Evolutionary conservation across 257 asterid species (phyloP).

Genomic region (Eustoma russellianum): DNA sequence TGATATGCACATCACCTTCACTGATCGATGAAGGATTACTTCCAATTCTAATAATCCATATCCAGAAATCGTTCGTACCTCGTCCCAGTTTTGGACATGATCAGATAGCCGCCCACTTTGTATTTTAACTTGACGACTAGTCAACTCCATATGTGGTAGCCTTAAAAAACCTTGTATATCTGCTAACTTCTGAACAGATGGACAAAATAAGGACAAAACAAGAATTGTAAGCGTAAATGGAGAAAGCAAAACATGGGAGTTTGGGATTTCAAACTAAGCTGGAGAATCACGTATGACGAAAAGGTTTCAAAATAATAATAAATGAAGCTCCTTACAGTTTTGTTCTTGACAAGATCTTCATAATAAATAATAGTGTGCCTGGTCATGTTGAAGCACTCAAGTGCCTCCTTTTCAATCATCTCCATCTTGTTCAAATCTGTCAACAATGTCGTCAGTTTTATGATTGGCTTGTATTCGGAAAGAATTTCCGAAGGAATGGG

Average conservation of each 20-base stretch:
- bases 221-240: not conserved
- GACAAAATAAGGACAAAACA: not conserved
- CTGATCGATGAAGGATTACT: conserved; percentile 17
- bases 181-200: conserved; percentile 48
- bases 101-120: conserved; percentile 67
- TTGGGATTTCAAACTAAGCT: not conserved
- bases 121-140: conserved; percentile 84
- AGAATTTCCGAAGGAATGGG: too few species aligned
- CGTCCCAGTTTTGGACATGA: conserved; percentile 77
- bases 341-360: conserved; percentile 73
- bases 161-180: conserved; percentile 65
- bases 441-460: conserved; percentile 46
- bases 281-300: not conserved
- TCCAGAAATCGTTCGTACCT: conserved; percentile 61
- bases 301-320: too few species aligned
- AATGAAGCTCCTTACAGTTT: conserved; percentile 37
- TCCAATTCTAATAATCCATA: conserved; percentile 37
- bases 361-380: conserved; percentile 68
- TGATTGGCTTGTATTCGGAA: conserved; percentile 63
- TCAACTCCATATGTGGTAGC: conserved; percentile 52
- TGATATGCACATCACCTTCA: conserved; percentile 21
- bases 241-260: not conserved
- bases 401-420: conserved; percentile 34
- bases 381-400: conserved; percentile 57
- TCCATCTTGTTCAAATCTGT: conserved; percentile 59